Percentiles rank a stretch among this genome's conserved stretches.
phyloP scores from a whole-genome alignment of 1,284 basidiomycete genomes.

The Boletus sp. region DNA sequence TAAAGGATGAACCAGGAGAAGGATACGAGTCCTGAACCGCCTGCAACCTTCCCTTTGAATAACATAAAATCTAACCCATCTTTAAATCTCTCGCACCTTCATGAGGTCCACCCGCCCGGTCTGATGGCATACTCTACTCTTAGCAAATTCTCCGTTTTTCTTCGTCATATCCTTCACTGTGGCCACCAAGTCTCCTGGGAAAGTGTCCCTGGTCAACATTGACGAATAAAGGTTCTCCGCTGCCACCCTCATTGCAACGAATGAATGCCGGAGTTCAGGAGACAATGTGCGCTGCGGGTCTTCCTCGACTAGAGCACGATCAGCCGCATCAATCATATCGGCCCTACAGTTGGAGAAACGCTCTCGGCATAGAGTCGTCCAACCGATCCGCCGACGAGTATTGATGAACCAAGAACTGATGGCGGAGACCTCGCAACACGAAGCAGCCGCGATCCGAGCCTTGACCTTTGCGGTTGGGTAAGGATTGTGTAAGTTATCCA shows the following conservation, averaged over 20 bases:
- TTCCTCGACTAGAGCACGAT: conserved; percentile 42
- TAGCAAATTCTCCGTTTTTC: conserved; percentile 2
- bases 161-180: conserved; percentile 35
- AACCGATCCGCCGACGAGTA: conserved; percentile 53
- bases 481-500: conserved; percentile 52
- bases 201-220: conserved; percentile 31
- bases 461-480: conserved; percentile 47
- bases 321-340: conserved; percentile 47
- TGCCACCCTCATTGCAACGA: conserved; percentile 40
- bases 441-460: conserved; percentile 17
- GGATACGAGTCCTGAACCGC: conserved; percentile 10
- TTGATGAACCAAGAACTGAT: conserved; percentile 55
- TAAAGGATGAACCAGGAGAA: conserved; percentile 15
- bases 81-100: conserved; percentile 12
- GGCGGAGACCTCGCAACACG: conserved; percentile 19
- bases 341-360: conserved; percentile 44
- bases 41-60: conserved; percentile 11
- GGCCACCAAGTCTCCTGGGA: conserved; percentile 34
- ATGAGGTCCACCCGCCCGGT: not conserved
- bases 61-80: accelerated
- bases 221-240: conserved; percentile 41
- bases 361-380: conserved; percentile 47
- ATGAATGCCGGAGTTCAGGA: conserved; percentile 34
- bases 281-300: conserved; percentile 30
- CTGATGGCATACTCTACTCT: not conserved